Base-by-base conservation (phyloP, 495 filamentous ascomycete genomes). In the Lasiosphaeria miniovina region DNA sequence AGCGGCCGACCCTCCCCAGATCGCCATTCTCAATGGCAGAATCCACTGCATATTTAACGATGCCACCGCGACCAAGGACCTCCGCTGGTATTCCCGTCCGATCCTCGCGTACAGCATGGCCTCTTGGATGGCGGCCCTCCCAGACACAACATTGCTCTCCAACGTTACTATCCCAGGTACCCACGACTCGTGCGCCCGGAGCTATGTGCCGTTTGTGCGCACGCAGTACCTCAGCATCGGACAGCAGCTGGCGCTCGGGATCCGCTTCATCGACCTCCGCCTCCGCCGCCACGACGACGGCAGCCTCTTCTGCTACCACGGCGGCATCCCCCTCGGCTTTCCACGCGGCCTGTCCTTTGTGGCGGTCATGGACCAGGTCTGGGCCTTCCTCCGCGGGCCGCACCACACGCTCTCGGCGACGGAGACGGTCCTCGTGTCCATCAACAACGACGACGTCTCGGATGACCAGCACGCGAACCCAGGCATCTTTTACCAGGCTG, bases 191-290 rank as follows among this genome's bases (percentile, higher is more conserved):
- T 86, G 82, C 71, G 67, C 70, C 3, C 80, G 92, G 66, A 72
- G 80, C 48, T 90, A 91, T 35, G 82, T 93, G 2, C 92, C 92
- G 4, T 93, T 89, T 5, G 92, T 96, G 15, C 88, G 92, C 58
- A 96, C 93, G 69, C 92, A 96, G 74, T 85, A 88, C 35, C 88
- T 90, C 14, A 77, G 81, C 40, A 81, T 90, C 3, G 77, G 75
- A 40, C 84, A 85, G 55, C 92, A 96, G 70, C 80, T 96, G 35
- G 75, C 87, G 38, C 91, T 95, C 66, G 92, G 92, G 17, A 86
- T 96, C 38, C 90, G 92, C 38, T 96, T 95, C 75, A 84, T 96
- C 64, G 92, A 96, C 67, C 86, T 96, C 61, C 85, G 92, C 34
- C 87, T 81, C 11, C 90, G 45, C 84, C 77, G 78, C 49, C 76